A percentile compares a stretch with the other conserved stretches of the same genome.
phyloP scores from a whole-genome alignment of 805 yeast species.

The Tetrapisispora phaffii region DNA sequence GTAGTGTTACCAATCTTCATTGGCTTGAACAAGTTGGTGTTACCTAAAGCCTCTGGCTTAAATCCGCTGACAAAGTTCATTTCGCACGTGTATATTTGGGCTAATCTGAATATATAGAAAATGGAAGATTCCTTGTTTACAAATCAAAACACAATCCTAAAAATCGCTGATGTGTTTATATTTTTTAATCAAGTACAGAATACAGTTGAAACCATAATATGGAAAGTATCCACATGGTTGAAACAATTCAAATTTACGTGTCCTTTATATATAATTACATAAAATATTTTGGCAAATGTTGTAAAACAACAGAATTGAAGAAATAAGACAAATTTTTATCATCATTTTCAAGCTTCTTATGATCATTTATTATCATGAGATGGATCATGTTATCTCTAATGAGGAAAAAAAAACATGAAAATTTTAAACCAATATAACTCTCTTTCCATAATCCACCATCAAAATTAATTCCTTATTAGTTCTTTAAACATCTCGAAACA shows the following conservation, averaged over 20 bases:
- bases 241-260: not conserved
- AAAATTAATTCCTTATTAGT: too few species aligned
- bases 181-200: too few species aligned
- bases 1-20: slow-evolving; percentile 34
- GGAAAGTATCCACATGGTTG: too few species aligned
- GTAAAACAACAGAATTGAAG: not conserved
- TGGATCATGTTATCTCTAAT: not conserved
- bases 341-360: not conserved
- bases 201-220: too few species aligned
- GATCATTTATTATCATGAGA: not conserved
- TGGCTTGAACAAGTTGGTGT: slow-evolving; percentile 36
- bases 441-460: too few species aligned
- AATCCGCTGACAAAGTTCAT: slow-evolving; percentile 17
- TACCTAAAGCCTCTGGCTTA: slow-evolving; percentile 22
- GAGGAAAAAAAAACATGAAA: too few species aligned
- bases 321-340: not conserved
- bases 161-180: too few species aligned
- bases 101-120: not conserved
- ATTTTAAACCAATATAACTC: too few species aligned
- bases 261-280: not conserved
- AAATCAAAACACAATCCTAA: not conserved
- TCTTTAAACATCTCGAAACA: too few species aligned
- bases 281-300: not conserved
- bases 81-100: too few species aligned
- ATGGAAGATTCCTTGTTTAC: not conserved